Evolutionary conservation across 495 filamentous ascomycete genomes (phyloP), one percentile per base, ranked within the genome.

Genomic region (Penicillium dipodomyicola): DNA sequence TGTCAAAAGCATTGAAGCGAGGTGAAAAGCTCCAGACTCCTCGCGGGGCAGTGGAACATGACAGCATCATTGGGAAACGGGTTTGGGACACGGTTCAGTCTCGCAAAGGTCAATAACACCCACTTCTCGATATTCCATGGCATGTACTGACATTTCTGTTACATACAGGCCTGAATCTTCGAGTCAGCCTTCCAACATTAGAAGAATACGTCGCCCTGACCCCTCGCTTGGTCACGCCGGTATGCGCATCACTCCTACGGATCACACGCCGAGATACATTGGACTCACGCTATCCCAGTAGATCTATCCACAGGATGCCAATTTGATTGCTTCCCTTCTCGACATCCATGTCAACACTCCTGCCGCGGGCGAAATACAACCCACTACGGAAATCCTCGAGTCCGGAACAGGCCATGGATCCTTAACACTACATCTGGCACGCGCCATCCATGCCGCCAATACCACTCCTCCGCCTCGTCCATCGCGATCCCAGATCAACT

Each of bases 381-480:
- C 60, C 32, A 62, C 52, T 17, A 57, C 90, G 0, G 87, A 92
- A 62, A 87, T 92, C 37, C 83, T 93, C 33, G 89, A 93, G 70
- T 88, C 88, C 37, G 89, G 90, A 7, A 92, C 89, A 1, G 89
- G 89, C 4, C 86, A 91, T 74, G 89, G 88, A 47, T 84, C 85
- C 12, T 70, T 93, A 46, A 92, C 88, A 3, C 72, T 92, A 8
- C 79, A 89, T 58, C 78, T 92, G 14, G 82, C 86, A 20, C 81
- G 86, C n/a, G 87, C 87, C 30, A 82, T 92, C 22, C 87, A 91
- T 67, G 88, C 84, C 15, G 87, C 84, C 9, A 92, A 92, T 69
- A 68, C 80, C 3, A 64, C 52, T 49, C 78, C 67, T 15, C 71
- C 72, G 7, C 65, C 71, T 20, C 52, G 68, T 10, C 72, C 74